These are phyloP conservation scores for Gossypium sturtianum DNA, from an alignment of 345 rosid species.

Conservation along the genomic window DNA sequence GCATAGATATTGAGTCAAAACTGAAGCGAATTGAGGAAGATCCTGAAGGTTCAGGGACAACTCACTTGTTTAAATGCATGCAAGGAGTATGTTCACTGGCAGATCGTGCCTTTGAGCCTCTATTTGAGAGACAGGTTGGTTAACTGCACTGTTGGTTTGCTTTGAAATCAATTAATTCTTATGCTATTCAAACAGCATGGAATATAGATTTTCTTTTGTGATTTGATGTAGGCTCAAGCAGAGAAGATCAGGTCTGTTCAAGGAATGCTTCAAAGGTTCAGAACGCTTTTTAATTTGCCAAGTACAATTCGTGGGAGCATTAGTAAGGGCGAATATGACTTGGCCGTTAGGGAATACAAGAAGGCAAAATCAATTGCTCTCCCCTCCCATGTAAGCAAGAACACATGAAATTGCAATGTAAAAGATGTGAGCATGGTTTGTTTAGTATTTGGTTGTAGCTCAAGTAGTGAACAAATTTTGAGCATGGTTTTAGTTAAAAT, in stretches of 20 bases:
- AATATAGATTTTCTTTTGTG: slow-evolving; percentile 15
- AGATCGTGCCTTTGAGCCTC: slow-evolving; percentile 80
- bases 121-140: slow-evolving; percentile 96
- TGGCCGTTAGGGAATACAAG: slow-evolving; percentile 96
- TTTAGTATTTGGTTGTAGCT: neutral
- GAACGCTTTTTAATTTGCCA: slow-evolving; percentile 89
- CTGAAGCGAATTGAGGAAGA: slow-evolving; percentile 91
- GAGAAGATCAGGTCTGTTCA: slow-evolving; percentile 98
- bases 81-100: slow-evolving; percentile 79
- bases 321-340: slow-evolving; percentile 92
- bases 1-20: slow-evolving; percentile 87
- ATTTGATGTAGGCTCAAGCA: slow-evolving; percentile 70
- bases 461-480: neutral
- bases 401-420: neutral
- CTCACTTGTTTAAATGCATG: slow-evolving; percentile 74
- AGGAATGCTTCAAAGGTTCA: slow-evolving; percentile 97
- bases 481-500: neutral
- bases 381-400: slow-evolving; percentile 79
- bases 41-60: slow-evolving; percentile 94
- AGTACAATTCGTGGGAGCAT: slow-evolving; percentile 91
- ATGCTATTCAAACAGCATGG: neutral
- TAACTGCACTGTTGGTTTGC: slow-evolving; percentile 3
- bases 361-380: slow-evolving; percentile 96
- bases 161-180: neutral
- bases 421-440: neutral